Evolutionary conservation across 768 basidiomycete species (phyloP).

Genomic region (Kwoniella bestiolae): DNA sequence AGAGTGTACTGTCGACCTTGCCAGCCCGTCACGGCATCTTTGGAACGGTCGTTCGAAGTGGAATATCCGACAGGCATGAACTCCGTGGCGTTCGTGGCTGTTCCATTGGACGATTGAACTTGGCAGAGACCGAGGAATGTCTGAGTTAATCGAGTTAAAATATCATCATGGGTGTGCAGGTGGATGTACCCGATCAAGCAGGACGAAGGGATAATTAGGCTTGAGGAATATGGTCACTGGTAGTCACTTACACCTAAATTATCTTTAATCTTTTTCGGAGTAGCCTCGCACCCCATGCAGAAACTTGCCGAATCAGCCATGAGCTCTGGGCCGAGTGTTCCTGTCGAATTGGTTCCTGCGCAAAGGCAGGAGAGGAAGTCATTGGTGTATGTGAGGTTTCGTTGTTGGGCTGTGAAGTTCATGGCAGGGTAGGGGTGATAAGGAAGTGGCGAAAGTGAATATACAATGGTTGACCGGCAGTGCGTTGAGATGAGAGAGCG

Average conservation of each 20-base stretch:
- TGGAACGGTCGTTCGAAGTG: conserved; percentile 20
- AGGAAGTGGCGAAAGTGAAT: neutral
- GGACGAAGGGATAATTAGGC: too few relatives aligned
- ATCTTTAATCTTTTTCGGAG: conserved; percentile 25
- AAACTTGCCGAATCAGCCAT: conserved; percentile 21
- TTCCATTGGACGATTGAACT: conserved; percentile 30
- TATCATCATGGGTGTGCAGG: too few relatives aligned
- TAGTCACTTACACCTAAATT: conserved; percentile 35
- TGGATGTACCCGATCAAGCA: too few relatives aligned
- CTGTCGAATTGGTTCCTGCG: conserved; percentile 18
- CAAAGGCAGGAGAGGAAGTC: conserved; percentile 41
- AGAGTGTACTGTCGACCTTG: neutral
- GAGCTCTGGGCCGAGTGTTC: conserved; percentile 25
- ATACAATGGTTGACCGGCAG: too few relatives aligned
- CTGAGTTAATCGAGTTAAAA: conserved; percentile 13
- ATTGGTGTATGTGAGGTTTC: conserved; percentile 34
- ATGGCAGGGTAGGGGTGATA: too few relatives aligned
- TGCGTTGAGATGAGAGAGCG: too few relatives aligned
- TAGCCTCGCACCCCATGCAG: conserved; percentile 33
- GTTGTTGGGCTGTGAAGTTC: conserved; percentile 17
- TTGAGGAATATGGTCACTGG: too few relatives aligned
- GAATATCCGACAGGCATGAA: conserved; percentile 36
- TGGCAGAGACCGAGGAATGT: conserved; percentile 32
- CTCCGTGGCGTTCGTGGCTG: conserved; percentile 26
- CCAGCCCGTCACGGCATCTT: conserved; percentile 5